Conservation (phyloP, 805 yeast genomes). For the Jamesozyma piceae region DNA sequence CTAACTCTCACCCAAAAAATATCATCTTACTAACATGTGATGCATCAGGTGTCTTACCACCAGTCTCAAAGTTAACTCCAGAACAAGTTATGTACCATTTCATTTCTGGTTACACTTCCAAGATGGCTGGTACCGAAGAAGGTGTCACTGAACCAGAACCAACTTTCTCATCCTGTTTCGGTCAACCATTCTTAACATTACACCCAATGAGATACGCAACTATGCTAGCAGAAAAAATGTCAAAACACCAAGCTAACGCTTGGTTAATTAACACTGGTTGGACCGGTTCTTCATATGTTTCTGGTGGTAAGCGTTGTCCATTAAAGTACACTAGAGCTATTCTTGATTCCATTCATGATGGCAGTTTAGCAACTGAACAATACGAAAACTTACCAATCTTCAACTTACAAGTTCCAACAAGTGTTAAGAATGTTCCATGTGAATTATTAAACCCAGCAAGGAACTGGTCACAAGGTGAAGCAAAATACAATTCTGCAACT, state of each 20-base stretch:
- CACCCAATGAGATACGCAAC: constrained; percentile 98
- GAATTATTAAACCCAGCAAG: constrained; percentile 80
- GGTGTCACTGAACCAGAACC: constrained; percentile 98
- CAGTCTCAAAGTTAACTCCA: constrained; percentile 85
- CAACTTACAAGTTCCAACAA: constrained; percentile 78
- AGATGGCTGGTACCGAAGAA: constrained; percentile 99
- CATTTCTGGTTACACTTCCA: constrained; percentile 96
- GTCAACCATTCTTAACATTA: constrained; percentile 95
- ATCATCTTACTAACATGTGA: constrained; percentile 91
- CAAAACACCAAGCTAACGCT: constrained; percentile 80
- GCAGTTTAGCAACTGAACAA: constrained; percentile 69
- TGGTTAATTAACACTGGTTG: constrained; percentile 98
- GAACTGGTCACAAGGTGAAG: constrained; percentile 60
- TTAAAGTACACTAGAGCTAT: constrained; percentile 96
- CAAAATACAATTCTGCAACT: constrained; percentile 46
- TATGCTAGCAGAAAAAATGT: constrained; percentile 89
- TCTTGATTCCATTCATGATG: constrained; percentile 88
- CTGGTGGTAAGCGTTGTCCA: constrained; percentile 96
- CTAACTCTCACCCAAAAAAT: constrained; percentile 85
- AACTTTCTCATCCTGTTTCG: constrained; percentile 96
- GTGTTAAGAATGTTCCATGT: constrained; percentile 65
- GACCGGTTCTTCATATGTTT: constrained; percentile 88
- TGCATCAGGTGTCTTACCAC: constrained; percentile 96
- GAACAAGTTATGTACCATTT: constrained; percentile 99
- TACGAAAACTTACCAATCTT: constrained; percentile 81